Percentiles rank a stretch among this genome's conserved stretches.
Conservation (phyloP, 225 moss, liverwort and hornwort species). For the Polytrichum formosum region DNA sequence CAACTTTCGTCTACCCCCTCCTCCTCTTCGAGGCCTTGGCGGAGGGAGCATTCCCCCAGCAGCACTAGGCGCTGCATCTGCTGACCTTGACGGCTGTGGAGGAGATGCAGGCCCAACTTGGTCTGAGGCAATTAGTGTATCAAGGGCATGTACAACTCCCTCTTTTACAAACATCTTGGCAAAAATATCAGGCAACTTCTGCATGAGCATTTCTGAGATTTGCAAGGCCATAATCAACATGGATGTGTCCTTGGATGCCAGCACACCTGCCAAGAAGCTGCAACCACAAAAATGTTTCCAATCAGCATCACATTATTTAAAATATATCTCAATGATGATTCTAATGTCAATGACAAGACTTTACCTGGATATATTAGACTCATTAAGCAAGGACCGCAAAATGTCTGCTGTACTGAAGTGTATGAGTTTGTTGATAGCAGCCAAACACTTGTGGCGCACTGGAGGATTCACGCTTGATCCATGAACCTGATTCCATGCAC, state of each 20-base stretch:
- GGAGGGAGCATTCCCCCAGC: conserved; percentile 30
- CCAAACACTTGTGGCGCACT: conserved; percentile 70
- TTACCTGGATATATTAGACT: conserved; percentile 67
- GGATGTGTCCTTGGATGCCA: conserved; percentile 60
- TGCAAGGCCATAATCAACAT: conserved; percentile 57
- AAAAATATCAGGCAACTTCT: conserved; percentile 60
- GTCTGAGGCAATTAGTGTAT: conserved; percentile 60
- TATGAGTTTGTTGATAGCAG: conserved; percentile 60
- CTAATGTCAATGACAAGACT: conserved; percentile 1
- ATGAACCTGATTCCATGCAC: conserved; percentile 43
- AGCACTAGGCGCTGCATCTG: conserved; percentile 43
- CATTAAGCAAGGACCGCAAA: conserved; percentile 56
- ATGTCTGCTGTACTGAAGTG: conserved; percentile 74
- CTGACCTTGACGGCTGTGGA: conserved; percentile 29
- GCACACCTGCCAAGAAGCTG: conserved; percentile 65
- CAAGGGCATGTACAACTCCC: conserved; percentile 70
- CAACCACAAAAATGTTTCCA: conserved; percentile 3
- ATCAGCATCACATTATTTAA: conserved; percentile 3
- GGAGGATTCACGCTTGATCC: conserved; percentile 72
- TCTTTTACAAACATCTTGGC: conserved; percentile 66
- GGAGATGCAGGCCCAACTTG: conserved; percentile 29
- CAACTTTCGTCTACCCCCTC: conserved; percentile 37
- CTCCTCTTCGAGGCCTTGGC: conserved; percentile 50
- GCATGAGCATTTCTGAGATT: conserved; percentile 73
- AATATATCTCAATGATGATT: neutral